A percentile compares a stretch with the other conserved stretches of the same genome.
Evolutionary conservation across 2,329 filamentous ascomycete species (phyloP).

Genomic region (Fusarium stilboides): DNA sequence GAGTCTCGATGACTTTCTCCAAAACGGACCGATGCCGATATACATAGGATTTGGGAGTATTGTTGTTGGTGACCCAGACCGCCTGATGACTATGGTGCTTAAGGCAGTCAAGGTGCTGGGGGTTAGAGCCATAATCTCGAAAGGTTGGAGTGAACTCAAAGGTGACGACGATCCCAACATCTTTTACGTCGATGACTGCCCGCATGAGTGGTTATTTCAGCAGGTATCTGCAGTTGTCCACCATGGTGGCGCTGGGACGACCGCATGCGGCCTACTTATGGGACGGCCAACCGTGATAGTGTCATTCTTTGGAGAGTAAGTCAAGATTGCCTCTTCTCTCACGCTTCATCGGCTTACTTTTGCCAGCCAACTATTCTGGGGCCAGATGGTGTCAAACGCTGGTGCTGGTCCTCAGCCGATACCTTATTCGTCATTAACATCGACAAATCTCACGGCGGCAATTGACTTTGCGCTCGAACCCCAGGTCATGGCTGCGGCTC

Average conservation of each 20-base stretch:
- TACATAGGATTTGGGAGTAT: neutral
- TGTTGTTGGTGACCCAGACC: neutral
- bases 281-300: neutral
- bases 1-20: neutral
- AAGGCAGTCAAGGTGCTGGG: neutral
- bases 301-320: neutral
- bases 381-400: constrained; percentile 1
- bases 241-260: neutral
- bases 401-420: constrained; percentile 1
- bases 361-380: constrained; percentile 12
- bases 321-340: neutral
- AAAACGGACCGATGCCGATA: neutral
- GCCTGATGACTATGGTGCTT: neutral
- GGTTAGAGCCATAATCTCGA: neutral
- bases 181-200: neutral
- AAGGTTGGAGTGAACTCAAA: neutral
- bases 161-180: neutral
- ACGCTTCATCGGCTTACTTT: neutral
- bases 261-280: neutral
- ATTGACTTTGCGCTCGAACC: neutral
- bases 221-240: neutral
- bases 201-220: neutral
- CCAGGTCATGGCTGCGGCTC: neutral
- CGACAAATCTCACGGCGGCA: neutral
- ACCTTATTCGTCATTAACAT: constrained; percentile 1